A percentile compares a stretch with the other conserved stretches of the same genome.
phyloP scores from a whole-genome alignment of 345 rosid genomes.

The Eucalyptus decipiens region DNA sequence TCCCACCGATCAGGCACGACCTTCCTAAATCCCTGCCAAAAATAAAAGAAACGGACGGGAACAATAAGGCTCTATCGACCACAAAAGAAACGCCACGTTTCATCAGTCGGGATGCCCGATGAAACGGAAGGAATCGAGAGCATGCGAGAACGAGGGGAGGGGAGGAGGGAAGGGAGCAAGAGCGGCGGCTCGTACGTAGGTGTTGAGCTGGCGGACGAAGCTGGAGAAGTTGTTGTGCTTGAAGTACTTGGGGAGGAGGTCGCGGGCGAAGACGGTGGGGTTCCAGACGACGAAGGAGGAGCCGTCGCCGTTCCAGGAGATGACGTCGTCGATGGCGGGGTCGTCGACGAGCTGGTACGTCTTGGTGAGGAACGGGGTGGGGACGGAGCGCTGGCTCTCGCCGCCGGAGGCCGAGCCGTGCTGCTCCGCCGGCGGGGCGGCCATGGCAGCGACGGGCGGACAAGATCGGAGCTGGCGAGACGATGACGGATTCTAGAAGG shows the following conservation, averaged over 20 bases:
- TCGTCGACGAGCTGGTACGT: slow-evolving; percentile 80
- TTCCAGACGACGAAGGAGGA: slow-evolving; percentile 78
- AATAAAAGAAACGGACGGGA: not conserved
- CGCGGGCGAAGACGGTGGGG: slow-evolving; percentile 69
- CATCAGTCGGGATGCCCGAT: not conserved
- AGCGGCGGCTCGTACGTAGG: slow-evolving; percentile 33
- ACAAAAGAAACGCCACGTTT: not conserved
- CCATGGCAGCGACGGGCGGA: not conserved
- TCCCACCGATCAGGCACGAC: slow-evolving; percentile 92
- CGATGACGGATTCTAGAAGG: not conserved
- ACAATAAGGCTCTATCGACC: not conserved
- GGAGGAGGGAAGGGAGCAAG: not conserved
- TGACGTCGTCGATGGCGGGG: slow-evolving; percentile 42
- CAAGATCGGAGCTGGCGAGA: not conserved
- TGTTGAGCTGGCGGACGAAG: slow-evolving; percentile 90
- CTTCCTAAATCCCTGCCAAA: slow-evolving; percentile 63
- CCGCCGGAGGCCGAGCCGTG: not conserved
- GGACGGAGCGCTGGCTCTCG: slow-evolving; percentile 53
- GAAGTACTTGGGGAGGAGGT: slow-evolving; percentile 73
- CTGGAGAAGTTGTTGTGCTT: slow-evolving; percentile 93
- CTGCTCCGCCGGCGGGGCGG: slow-evolving; percentile 10
- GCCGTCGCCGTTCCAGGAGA: slow-evolving; percentile 89
- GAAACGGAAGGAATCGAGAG: not conserved
- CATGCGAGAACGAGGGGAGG: not conserved
- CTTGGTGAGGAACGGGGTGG: slow-evolving; percentile 77